Evolutionary conservation across 108 stramenopile species (phyloP).

Genomic region (Skeletonema costatum): DNA sequence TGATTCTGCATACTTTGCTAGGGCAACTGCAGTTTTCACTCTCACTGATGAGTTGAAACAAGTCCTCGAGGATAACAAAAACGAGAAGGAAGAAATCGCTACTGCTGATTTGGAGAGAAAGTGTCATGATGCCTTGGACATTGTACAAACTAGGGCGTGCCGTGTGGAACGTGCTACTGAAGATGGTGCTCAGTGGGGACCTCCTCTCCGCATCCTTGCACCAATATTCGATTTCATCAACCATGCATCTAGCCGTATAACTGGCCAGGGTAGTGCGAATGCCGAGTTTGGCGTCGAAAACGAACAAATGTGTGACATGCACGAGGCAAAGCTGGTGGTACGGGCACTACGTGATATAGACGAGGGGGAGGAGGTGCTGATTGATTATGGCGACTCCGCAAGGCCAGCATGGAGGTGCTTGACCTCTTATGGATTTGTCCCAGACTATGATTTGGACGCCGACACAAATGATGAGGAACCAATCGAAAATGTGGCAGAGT

Average conservation of each 20-base stretch:
- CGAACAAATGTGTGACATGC: slow-evolving; percentile 25
- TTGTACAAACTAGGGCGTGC: slow-evolving; percentile 76
- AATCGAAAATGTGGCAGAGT: slow-evolving; percentile 57
- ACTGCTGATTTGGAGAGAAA: slow-evolving; percentile 13
- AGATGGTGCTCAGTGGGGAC: slow-evolving; percentile 40
- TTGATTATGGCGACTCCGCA: slow-evolving; percentile 75
- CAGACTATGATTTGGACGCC: slow-evolving; percentile 21
- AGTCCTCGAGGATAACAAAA: slow-evolving; percentile 4
- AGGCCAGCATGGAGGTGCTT: slow-evolving; percentile 75
- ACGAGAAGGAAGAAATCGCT: neutral
- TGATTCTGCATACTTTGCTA: slow-evolving; percentile 71
- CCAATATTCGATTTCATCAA: slow-evolving; percentile 86
- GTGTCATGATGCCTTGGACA: slow-evolving; percentile 45
- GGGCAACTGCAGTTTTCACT: slow-evolving; percentile 55
- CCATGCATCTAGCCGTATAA: slow-evolving; percentile 44
- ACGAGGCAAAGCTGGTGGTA: slow-evolving; percentile 53
- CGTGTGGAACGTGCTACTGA: slow-evolving; percentile 40
- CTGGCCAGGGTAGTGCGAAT: slow-evolving; percentile 36
- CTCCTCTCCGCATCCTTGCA: slow-evolving; percentile 61
- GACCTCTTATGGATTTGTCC: slow-evolving; percentile 81
- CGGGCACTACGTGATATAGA: slow-evolving; percentile 50
- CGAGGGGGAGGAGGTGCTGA: slow-evolving; percentile 53
- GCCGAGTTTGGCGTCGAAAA: slow-evolving; percentile 59
- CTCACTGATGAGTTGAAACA: slow-evolving; percentile 33
- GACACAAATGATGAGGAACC: slow-evolving; percentile 21